A percentile compares a stretch with the other conserved stretches of the same genome.
These are phyloP conservation scores for Rosa multiflora DNA, from an alignment of 306 rosid species.

Conservation along the genomic window DNA sequence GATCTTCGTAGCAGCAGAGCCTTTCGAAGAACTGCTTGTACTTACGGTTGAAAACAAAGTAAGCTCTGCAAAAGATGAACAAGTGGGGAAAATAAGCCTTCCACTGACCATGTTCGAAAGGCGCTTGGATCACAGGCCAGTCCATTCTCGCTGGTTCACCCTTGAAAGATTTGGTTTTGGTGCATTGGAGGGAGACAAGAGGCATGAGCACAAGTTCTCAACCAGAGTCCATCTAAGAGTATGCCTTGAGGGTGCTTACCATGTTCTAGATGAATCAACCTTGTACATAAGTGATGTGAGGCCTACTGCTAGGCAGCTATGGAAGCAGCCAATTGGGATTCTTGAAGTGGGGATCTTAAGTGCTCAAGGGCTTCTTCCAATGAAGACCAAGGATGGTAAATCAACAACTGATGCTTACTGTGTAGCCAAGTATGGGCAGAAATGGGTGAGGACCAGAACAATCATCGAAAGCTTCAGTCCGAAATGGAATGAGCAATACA, in stretches of 20 bases:
- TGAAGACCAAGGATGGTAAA: slow-evolving; percentile 62
- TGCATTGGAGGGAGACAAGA: slow-evolving; percentile 60
- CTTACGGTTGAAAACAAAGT: slow-evolving; percentile 60
- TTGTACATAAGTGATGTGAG: slow-evolving; percentile 79
- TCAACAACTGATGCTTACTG: slow-evolving; percentile 68
- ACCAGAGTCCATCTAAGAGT: slow-evolving; percentile 56
- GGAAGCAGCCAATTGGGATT: slow-evolving; percentile 87
- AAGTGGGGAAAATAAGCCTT: slow-evolving; percentile 40
- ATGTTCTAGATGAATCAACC: slow-evolving; percentile 78
- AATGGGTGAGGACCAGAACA: slow-evolving; percentile 86
- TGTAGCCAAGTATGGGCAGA: slow-evolving; percentile 77
- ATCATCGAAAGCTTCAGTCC: slow-evolving; percentile 55
- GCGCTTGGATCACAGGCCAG: slow-evolving; percentile 65
- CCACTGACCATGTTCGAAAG: slow-evolving; percentile 53
- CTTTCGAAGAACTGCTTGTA: slow-evolving; percentile 67
- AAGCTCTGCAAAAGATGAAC: slow-evolving; percentile 52
- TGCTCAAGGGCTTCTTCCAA: slow-evolving; percentile 72
- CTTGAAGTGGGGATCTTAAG: slow-evolving; percentile 86
- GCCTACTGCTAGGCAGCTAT: slow-evolving; percentile 72
- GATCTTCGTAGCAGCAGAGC: slow-evolving; percentile 84
- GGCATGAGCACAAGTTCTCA: slow-evolving; percentile 66
- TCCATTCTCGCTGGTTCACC: slow-evolving; percentile 68
- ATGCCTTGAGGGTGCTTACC: slow-evolving; percentile 84
- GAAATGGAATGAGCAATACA: slow-evolving; percentile 69
- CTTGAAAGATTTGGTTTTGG: slow-evolving; percentile 74